Conservation (phyloP, 1,284 basidiomycete genomes). For the Retiboletus flavoniger region DNA sequence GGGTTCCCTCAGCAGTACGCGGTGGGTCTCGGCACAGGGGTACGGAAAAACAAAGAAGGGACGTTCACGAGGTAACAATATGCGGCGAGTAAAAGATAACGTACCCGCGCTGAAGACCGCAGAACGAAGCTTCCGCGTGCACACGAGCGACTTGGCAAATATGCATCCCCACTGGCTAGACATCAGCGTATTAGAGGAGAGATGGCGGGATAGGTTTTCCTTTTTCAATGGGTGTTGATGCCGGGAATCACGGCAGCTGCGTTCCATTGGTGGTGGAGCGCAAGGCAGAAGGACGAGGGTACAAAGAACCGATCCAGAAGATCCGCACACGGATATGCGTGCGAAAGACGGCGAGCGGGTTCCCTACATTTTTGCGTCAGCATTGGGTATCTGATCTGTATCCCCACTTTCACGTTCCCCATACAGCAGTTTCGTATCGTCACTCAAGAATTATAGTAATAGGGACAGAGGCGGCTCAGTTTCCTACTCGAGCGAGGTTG, state of each 20-base stretch:
- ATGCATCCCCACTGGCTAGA: constrained; percentile 24
- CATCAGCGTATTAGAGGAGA: constrained; percentile 31
- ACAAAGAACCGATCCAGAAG: constrained; percentile 88
- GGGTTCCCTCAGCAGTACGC: not conserved
- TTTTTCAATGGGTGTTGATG: constrained; percentile 88
- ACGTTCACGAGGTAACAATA: constrained; percentile 79
- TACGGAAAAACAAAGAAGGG: too few species aligned
- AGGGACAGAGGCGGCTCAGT: too few species aligned
- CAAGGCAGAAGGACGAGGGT: constrained; percentile 72
- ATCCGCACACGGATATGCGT: constrained; percentile 92
- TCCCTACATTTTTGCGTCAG: constrained; percentile 39
- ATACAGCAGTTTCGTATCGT: constrained; percentile 10
- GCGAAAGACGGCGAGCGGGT: constrained; percentile 81
- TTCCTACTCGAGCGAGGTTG: too few species aligned
- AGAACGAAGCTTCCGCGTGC: constrained; percentile 64
- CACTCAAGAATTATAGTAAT: not conserved
- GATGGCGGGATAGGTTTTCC: constrained; percentile 92
- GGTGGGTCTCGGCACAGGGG: constrained; percentile 3
- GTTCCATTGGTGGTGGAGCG: constrained; percentile 55
- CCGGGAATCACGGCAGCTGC: constrained; percentile 72
- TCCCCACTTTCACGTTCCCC: constrained; percentile 17
- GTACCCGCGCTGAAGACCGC: constrained; percentile 63
- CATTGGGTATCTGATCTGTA: not conserved
- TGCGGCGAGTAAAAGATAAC: constrained; percentile 60
- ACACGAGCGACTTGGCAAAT: constrained; percentile 49